These are phyloP conservation scores for Nectriaceae sp. DNA, from an alignment of 2,329 filamentous ascomycete species.

Conservation along the genomic window DNA sequence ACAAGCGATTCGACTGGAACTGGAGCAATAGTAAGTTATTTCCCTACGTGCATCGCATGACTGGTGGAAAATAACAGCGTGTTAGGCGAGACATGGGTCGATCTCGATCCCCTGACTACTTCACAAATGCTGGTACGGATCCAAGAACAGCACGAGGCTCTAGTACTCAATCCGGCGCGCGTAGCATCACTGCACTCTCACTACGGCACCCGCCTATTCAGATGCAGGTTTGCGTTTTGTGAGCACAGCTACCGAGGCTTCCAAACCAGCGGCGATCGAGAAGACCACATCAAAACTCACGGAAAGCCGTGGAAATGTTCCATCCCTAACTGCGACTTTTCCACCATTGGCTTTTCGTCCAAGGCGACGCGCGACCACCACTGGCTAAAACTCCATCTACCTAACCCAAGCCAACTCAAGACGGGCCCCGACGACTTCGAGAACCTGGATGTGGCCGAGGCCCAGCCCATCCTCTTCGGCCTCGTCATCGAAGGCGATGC, in stretches of 20 bases:
- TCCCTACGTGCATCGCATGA: too few relatives aligned
- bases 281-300: not conserved
- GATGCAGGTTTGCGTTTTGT: not conserved
- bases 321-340: not conserved
- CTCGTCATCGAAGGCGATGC: not conserved
- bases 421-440: not conserved
- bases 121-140: not conserved
- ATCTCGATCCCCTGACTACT: slow-evolving; percentile 2
- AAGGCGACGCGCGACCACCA: not conserved
- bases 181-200: not conserved
- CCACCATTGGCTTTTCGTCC: not conserved
- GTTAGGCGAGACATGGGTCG: too few relatives aligned
- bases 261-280: not conserved
- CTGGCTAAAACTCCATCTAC: not conserved
- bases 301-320: not conserved
- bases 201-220: not conserved
- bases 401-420: not conserved
- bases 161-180: not conserved
- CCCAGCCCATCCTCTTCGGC: not conserved
- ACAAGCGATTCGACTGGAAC: not conserved
- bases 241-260: not conserved
- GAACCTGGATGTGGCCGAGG: not conserved
- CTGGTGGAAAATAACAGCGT: too few relatives aligned
- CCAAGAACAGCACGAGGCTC: not conserved
- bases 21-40: not conserved